Evolutionary conservation across 495 filamentous ascomycete genomes (phyloP).

Genomic region (Talaromyces liani): DNA sequence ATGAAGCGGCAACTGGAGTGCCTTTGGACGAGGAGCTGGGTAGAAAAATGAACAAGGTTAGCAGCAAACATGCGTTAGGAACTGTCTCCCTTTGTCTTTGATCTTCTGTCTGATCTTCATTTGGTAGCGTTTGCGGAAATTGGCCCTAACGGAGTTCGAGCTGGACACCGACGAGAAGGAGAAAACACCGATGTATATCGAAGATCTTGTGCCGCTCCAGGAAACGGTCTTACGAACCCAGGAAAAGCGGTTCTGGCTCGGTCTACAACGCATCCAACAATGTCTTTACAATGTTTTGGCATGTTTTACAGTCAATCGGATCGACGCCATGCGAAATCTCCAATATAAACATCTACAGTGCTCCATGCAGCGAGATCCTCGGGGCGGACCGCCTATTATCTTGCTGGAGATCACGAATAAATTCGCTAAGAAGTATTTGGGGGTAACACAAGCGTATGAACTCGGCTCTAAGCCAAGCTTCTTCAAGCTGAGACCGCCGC

Average conservation of each 20-base stretch:
- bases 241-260: conserved; percentile 19
- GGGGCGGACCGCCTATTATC: conserved; percentile 15
- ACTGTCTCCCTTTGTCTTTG: conserved; percentile 4
- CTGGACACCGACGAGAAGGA: conserved; percentile 13
- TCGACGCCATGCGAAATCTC: conserved; percentile 15
- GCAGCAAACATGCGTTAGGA: background rate
- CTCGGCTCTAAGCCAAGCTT: background rate
- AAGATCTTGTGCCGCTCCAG: conserved; percentile 19
- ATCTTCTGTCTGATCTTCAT: conserved; percentile 7
- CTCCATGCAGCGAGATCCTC: conserved; percentile 16
- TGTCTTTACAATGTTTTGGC: conserved; percentile 17
- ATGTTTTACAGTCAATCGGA: conserved; percentile 17
- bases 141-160: conserved; percentile 9
- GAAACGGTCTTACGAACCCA: conserved; percentile 16
- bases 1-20: conserved; percentile 14
- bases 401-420: conserved; percentile 16
- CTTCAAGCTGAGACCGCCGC: background rate
- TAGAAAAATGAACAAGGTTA: conserved; percentile 18
- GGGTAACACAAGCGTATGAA: conserved; percentile 14
- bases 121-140: background rate
- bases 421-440: conserved; percentile 16
- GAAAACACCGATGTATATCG: conserved; percentile 16
- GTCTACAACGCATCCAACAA: conserved; percentile 16
- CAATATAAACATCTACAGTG: conserved; percentile 17
- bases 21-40: conserved; percentile 16